Conservation (phyloP, 345 rosid species). For the Geranium brycei region DNA sequence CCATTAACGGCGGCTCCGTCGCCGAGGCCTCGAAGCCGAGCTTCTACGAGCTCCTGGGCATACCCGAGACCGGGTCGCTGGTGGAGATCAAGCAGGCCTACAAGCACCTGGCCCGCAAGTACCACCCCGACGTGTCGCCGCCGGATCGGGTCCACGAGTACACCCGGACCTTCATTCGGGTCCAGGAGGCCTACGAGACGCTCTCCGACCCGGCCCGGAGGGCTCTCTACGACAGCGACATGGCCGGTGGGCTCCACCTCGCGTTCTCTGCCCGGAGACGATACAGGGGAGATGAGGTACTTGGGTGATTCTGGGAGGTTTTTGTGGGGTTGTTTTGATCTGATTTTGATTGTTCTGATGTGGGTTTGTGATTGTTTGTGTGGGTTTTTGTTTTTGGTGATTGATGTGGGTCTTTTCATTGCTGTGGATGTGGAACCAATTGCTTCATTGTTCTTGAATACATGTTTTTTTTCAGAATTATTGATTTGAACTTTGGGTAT, state of each 20-base stretch:
- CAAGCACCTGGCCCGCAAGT: slow-evolving; percentile 16
- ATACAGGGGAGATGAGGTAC: slow-evolving; percentile 34
- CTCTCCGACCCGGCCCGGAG: slow-evolving; percentile 13
- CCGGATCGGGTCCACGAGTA: slow-evolving; percentile 10
- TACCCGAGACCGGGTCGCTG: slow-evolving; percentile 10
- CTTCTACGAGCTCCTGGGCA: slow-evolving; percentile 18
- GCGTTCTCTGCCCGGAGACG: slow-evolving; percentile 27
- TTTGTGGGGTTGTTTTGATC: too few species aligned
- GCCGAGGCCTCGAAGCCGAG: not conserved
- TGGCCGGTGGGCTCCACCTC: slow-evolving; percentile 5
- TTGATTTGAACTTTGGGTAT: too few species aligned
- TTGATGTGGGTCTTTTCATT: too few species aligned
- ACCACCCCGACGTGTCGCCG: slow-evolving; percentile 18
- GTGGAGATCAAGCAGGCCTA: slow-evolving; percentile 20
- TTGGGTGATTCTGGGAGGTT: too few species aligned
- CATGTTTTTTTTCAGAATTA: too few species aligned
- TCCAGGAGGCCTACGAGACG: slow-evolving; percentile 20
- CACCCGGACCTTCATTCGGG: slow-evolving; percentile 12
- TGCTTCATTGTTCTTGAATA: too few species aligned
- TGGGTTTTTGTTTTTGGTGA: too few species aligned
- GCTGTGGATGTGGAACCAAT: too few species aligned
- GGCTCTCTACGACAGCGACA: slow-evolving; percentile 11
- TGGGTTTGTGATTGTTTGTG: too few species aligned
- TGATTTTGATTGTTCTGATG: too few species aligned
- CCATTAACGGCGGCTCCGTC: slow-evolving; percentile 1